Evolutionary conservation across 1,284 basidiomycete genomes (phyloP).

Genomic region (Cutaneotrichosporon dermatis): DNA sequence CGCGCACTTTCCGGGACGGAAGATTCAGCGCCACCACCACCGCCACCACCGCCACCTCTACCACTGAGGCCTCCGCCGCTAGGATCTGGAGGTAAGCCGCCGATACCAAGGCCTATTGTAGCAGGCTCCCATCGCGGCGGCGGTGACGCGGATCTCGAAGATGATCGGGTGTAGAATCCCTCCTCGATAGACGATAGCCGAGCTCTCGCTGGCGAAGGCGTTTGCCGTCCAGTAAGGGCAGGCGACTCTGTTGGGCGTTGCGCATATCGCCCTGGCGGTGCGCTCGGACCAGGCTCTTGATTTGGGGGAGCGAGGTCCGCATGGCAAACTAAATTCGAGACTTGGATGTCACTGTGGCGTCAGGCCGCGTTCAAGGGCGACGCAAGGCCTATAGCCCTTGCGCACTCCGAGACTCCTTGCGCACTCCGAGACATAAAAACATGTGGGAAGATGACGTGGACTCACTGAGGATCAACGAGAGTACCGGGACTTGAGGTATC

Average conservation of each 20-base stretch:
- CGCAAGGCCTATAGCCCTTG: too few relatives aligned
- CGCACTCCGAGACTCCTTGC: too few relatives aligned
- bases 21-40: neutral
- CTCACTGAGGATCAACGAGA: slow-evolving; percentile 15
- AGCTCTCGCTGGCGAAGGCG: too few relatives aligned
- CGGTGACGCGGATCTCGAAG: too few relatives aligned
- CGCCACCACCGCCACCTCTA: neutral
- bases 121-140: too few relatives aligned
- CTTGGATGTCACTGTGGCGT: slow-evolving; percentile 23
- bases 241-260: neutral
- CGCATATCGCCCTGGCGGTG: neutral
- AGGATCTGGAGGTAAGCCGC: neutral
- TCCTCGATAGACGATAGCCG: too few relatives aligned
- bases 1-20: neutral
- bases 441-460: neutral
- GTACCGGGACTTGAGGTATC: neutral
- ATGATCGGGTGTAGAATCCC: too few relatives aligned
- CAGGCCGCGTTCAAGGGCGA: neutral
- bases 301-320: slow-evolving; percentile 16
- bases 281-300: neutral
- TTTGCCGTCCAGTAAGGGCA: too few relatives aligned
- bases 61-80: too few relatives aligned
- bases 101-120: neutral
- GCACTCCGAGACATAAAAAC: too few relatives aligned
- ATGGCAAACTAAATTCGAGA: slow-evolving; percentile 26